Evolutionary conservation across 179 eudicot species (phyloP).

Genomic region (Vitellaria paradoxa): DNA sequence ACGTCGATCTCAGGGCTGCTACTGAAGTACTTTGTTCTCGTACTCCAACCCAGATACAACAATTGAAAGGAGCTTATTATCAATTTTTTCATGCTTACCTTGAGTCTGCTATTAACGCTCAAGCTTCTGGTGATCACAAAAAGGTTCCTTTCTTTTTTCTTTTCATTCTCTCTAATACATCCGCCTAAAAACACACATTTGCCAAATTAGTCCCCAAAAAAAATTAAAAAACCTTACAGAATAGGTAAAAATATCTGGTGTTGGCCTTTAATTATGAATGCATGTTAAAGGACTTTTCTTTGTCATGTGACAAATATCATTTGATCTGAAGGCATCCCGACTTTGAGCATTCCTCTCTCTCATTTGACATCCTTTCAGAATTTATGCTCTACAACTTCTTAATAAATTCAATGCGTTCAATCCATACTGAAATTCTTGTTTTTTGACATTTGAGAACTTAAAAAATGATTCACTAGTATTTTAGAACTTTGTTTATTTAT

Average conservation of each 20-base stretch:
- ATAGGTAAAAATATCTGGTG: too few relatives aligned
- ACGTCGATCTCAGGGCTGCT: conserved; percentile 24
- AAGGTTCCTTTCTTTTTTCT: conserved; percentile 29
- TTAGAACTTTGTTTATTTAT: background rate
- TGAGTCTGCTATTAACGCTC: conserved; percentile 38
- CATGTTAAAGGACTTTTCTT: background rate
- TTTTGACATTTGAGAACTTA: conserved; percentile 3
- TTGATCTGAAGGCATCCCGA: background rate
- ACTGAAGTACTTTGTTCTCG: conserved; percentile 54
- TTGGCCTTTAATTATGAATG: background rate
- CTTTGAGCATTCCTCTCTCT: background rate
- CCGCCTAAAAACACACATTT: background rate
- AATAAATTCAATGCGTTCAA: background rate
- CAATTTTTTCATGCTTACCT: conserved; percentile 32
- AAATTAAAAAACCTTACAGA: too few relatives aligned
- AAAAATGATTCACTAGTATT: background rate
- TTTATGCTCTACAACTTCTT: background rate
- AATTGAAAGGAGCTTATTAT: conserved; percentile 35
- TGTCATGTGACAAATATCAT: background rate
- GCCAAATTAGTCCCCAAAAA: too few relatives aligned
- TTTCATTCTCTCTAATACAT: background rate
- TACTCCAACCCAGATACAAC: conserved; percentile 43
- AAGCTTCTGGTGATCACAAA: conserved; percentile 32
- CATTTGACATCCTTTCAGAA: background rate
- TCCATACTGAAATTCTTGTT: background rate